phyloP scores from a whole-genome alignment of 2,329 filamentous ascomycete genomes.

The Hypoxylon sp. region DNA sequence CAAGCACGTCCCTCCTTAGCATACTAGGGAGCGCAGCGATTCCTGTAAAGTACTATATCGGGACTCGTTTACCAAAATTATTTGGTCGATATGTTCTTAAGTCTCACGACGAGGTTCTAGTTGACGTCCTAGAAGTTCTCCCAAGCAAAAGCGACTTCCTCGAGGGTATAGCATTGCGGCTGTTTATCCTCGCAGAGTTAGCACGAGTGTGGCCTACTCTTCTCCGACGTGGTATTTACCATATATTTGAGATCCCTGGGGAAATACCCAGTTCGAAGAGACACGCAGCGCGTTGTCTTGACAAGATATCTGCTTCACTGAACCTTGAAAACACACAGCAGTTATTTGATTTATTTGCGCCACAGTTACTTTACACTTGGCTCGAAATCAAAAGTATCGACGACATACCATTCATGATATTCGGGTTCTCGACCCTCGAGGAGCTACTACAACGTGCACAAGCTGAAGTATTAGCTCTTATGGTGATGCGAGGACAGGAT shows the following conservation, averaged over 20 bases:
- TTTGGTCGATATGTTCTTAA: constrained; percentile 88
- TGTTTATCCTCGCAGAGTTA: constrained; percentile 81
- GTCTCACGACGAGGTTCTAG: constrained; percentile 85
- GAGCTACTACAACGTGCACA: constrained; percentile 80
- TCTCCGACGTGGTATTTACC: constrained; percentile 88
- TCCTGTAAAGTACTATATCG: constrained; percentile 81
- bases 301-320: constrained; percentile 75
- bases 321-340: constrained; percentile 75
- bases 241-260: constrained; percentile 92
- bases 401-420: constrained; percentile 87
- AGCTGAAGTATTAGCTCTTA: constrained; percentile 83
- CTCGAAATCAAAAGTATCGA: constrained; percentile 75
- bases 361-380: constrained; percentile 94
- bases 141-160: constrained; percentile 78
- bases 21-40: constrained; percentile 78
- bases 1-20: constrained; percentile 79
- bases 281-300: constrained; percentile 82
- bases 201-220: constrained; percentile 89
- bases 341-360: constrained; percentile 86
- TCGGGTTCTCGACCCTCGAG: constrained; percentile 79
- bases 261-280: constrained; percentile 74
- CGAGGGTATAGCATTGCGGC: constrained; percentile 88
- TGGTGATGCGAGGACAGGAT: constrained; percentile 84
- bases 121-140: constrained; percentile 85
- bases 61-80: constrained; percentile 76